Evolutionary conservation across 495 filamentous ascomycete genomes (phyloP), one percentile per base, ranked within the genome.

Genomic region (Chaetomium fimeti): DNA sequence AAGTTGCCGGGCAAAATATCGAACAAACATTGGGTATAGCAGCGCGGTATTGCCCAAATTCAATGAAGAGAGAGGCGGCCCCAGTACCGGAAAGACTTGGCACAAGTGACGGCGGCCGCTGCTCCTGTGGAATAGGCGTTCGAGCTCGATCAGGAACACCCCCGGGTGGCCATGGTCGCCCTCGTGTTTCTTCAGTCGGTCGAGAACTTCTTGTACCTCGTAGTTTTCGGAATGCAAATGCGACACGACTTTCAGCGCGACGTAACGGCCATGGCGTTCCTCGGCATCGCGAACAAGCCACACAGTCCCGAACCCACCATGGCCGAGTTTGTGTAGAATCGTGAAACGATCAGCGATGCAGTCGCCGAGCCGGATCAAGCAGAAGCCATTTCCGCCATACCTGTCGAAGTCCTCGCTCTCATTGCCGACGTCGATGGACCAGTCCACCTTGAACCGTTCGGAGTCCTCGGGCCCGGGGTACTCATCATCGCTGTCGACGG

Each of bases 321-420:
- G 52, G 51, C 61, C 61, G 36, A 63, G 61, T 48, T 63, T 63
- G 61, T 48, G 61, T 52, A 56, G 28, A 22, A 63, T 29, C n/a
- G 16, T 29, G 61, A 56, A 63, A 8, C 61, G 61, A 36, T 45
- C 18, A 9, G 51, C 51, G 16, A 55, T 25, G 13, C 76, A 74
- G 61, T 59, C 71, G 53, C 61, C 61, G 6, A 63, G 24, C n/a
- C 57, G 22, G 36, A 63, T 49, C 32, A 52, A 52, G n/a, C 57
- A 60, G 16, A 60, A 49, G 27, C 57, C 57, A 22, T 28, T 43
- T 22, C 38, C 20, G 38, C n/a, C 38, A 25, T 62, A 43, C 11
- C 47, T 45, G 11, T 42, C 45, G 9, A 24, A 2, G 0, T 49
- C 11, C 45, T 49, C 45, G 4, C n/a, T 49, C 7, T 49, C 45